Percentiles rank a stretch among this genome's conserved stretches.
phyloP scores from a whole-genome alignment of 441 rosid genomes.

The Populus hybrid region DNA sequence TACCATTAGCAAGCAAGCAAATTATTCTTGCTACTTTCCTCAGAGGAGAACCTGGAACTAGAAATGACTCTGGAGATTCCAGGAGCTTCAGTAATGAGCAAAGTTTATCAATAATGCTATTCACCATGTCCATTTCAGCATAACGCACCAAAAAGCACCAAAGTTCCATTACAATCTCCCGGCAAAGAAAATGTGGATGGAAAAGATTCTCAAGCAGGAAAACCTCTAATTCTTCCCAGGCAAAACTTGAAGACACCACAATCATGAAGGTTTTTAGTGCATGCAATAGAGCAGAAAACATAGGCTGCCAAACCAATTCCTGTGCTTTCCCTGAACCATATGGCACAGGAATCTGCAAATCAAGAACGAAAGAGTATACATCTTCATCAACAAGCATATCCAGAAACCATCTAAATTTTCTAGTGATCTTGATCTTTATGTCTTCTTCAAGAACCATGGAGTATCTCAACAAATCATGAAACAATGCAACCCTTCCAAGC shows the following conservation, averaged over 20 bases:
- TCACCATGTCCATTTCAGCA: conserved; percentile 50
- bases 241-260: conserved; percentile 52
- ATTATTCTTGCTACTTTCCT: conserved; percentile 67
- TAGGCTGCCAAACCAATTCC: conserved; percentile 63
- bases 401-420: conserved; percentile 72
- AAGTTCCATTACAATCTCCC: conserved; percentile 73
- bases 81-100: conserved; percentile 46
- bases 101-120: conserved; percentile 46
- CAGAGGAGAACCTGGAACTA: conserved; percentile 52
- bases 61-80: conserved; percentile 49
- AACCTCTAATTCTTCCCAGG: conserved; percentile 60
- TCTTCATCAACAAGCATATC: conserved; percentile 50
- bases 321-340: conserved; percentile 50
- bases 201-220: conserved; percentile 71
- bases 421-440: conserved; percentile 40
- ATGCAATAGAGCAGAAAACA: conserved; percentile 54
- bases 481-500: conserved; percentile 53
- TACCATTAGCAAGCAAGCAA: conserved; percentile 51
- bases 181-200: conserved; percentile 83
- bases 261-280: conserved; percentile 73
- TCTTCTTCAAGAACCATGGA: conserved; percentile 51
- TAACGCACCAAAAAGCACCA: conserved; percentile 74
- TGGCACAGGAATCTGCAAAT: conserved; percentile 53
- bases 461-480: conserved; percentile 54
- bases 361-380: conserved; percentile 61